Percentiles rank a stretch among this genome's conserved stretches.
These are phyloP conservation scores for Tylopilus rubrobrunneus DNA, from an alignment of 768 basidiomycete genomes.

Conservation along the genomic window DNA sequence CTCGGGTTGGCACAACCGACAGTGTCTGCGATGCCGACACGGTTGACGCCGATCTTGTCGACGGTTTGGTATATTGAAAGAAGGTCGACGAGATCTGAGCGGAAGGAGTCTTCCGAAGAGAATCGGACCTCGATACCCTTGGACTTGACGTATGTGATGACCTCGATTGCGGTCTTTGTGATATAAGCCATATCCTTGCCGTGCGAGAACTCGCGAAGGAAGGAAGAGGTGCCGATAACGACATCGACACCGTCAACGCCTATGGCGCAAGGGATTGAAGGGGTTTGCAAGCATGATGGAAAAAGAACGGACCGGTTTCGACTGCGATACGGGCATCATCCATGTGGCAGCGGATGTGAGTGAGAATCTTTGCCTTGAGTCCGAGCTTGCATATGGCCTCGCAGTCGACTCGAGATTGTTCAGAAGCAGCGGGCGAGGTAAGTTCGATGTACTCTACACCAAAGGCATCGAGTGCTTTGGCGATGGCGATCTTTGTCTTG, in stretches of 20 bases:
- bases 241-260: conserved; percentile 99
- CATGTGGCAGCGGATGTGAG: conserved; percentile 99
- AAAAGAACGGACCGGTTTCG: conserved; percentile 74
- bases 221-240: conserved; percentile 98
- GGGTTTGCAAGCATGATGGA: background rate
- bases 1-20: conserved; percentile 98
- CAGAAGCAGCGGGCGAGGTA: conserved; percentile 95
- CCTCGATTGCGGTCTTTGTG: conserved; percentile 97
- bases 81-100: conserved; percentile 97
- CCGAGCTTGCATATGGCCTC: conserved; percentile 99
- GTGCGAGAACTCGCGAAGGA: conserved; percentile 99
- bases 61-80: conserved; percentile 99
- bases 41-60: conserved; percentile 98
- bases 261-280: conserved; percentile 26
- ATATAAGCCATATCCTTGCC: conserved; percentile 99
- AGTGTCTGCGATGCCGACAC: conserved; percentile 98
- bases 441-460: conserved; percentile 99
- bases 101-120: conserved; percentile 99
- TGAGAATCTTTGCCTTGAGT: conserved; percentile 93
- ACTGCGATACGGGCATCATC: conserved; percentile 98
- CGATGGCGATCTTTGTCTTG: conserved; percentile 99
- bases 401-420: conserved; percentile 91
- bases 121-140: conserved; percentile 99
- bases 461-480: conserved; percentile 95
- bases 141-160: conserved; percentile 99